Evolutionary conservation across 2,329 filamentous ascomycete species (phyloP).

Genomic region (Epichloe uncinata): DNA sequence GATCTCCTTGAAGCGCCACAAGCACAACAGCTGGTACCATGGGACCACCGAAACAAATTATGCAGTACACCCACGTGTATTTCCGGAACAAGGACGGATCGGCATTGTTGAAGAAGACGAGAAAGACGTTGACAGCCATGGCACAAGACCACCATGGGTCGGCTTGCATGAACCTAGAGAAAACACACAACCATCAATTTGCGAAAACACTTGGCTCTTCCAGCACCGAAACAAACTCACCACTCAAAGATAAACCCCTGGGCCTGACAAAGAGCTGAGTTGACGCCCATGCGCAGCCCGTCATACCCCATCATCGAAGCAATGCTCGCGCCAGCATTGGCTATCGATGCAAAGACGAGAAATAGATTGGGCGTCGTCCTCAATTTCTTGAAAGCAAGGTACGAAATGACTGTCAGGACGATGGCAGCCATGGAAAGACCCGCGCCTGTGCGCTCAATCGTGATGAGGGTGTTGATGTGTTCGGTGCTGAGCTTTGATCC

Average conservation of each 20-base stretch:
- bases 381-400: conserved; percentile 34
- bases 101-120: conserved; percentile 47
- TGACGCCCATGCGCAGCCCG: conserved; percentile 41
- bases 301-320: conserved; percentile 60
- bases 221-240: conserved; percentile 27
- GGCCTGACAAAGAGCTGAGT: conserved; percentile 45
- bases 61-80: conserved; percentile 56
- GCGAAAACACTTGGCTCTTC: too few relatives aligned
- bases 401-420: conserved; percentile 34
- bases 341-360: conserved; percentile 23
- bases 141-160: conserved; percentile 66
- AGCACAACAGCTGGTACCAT: conserved; percentile 52
- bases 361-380: conserved; percentile 44
- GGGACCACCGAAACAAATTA: conserved; percentile 58
- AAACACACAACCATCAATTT: neutral
- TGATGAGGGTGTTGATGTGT: conserved; percentile 31
- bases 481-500: conserved; percentile 17
- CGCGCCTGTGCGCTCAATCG: conserved; percentile 39
- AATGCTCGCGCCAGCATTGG: conserved; percentile 38
- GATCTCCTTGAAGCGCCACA: conserved; percentile 38
- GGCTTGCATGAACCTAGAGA: conserved; percentile 57
- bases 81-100: conserved; percentile 50
- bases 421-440: conserved; percentile 40
- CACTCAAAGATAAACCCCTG: conserved; percentile 53
- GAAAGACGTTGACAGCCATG: conserved; percentile 71